These are phyloP conservation scores for Carex myosuroides DNA, from an alignment of 176 grass and related monocot genomes.

Conservation along the genomic window DNA sequence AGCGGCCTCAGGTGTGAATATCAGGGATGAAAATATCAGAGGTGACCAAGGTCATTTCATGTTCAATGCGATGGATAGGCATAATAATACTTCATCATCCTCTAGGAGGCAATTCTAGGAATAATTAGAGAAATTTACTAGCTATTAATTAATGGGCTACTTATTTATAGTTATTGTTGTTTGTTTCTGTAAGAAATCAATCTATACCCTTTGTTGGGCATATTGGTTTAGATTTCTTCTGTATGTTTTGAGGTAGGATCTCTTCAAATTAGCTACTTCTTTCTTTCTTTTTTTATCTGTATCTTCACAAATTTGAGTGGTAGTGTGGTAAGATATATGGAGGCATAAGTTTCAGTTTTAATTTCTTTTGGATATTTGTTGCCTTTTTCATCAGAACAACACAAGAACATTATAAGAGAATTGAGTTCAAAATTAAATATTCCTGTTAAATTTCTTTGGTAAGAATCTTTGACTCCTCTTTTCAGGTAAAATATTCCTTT, in stretches of 20 bases:
- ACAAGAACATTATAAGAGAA: neutral
- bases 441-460: neutral
- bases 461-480: conserved; percentile 1
- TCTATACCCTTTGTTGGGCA: neutral
- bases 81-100: conserved; percentile 29
- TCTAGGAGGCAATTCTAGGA: conserved; percentile 44
- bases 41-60: conserved; percentile 53
- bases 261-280: neutral
- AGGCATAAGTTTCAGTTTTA: neutral
- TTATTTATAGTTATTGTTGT: neutral
- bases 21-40: conserved; percentile 14
- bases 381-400: neutral
- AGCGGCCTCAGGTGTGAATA: conserved; percentile 28
- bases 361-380: neutral
- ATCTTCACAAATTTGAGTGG: neutral
- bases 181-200: conserved; percentile 4
- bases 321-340: neutral
- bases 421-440: neutral
- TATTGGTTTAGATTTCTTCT: conserved; percentile 5
- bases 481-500: conserved; percentile 5
- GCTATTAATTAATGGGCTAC: neutral
- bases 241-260: neutral
- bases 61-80: conserved; percentile 53
- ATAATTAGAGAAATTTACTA: neutral
- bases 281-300: neutral